Percentiles rank a stretch among this genome's conserved stretches.
Conservation (phyloP, 139 green algal genomes). For the Chlamydomonas incerta region DNA sequence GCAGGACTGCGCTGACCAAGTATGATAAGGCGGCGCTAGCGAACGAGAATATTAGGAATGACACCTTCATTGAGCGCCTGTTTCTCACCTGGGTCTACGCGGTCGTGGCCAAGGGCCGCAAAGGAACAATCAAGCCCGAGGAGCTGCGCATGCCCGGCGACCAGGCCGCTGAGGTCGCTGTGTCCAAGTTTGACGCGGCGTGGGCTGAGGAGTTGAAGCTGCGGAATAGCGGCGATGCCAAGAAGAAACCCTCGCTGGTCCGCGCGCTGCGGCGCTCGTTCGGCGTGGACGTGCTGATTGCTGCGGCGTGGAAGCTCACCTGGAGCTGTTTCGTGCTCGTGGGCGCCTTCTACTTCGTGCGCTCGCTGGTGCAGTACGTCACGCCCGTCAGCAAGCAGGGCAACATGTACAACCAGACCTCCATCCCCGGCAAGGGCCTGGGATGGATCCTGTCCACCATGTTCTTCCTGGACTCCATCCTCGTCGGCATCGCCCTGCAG, state of each 20-base stretch:
- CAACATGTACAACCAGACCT: conserved; percentile 58
- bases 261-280: conserved; percentile 52
- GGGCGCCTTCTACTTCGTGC: conserved; percentile 78
- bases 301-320: conserved; percentile 56
- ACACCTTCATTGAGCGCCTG: conserved; percentile 25
- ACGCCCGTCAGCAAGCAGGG: conserved; percentile 2
- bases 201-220: conserved; percentile 56
- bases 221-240: conserved; percentile 46
- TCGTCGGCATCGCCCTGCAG: conserved; percentile 70
- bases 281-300: conserved; percentile 49
- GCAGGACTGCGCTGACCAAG: conserved; percentile 18
- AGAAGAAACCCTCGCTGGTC: conserved; percentile 58
- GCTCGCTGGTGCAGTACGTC: conserved; percentile 71
- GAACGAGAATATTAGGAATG: conserved; percentile 30
- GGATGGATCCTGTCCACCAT: conserved; percentile 67
- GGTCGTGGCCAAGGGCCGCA: conserved; percentile 43
- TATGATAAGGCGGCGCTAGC: conserved; percentile 42
- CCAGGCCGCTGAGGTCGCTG: conserved; percentile 56
- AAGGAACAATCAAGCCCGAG: conserved; percentile 49
- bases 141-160: conserved; percentile 63
- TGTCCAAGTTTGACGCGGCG: conserved; percentile 47
- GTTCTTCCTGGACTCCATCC: conserved; percentile 73
- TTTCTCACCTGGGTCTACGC: conserved; percentile 55
- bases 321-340: conserved; percentile 61
- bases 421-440: conserved; percentile 48